These are phyloP conservation scores for Talaromyces sp. DNA, from an alignment of 2,329 filamentous ascomycete genomes.

Conservation along the genomic window DNA sequence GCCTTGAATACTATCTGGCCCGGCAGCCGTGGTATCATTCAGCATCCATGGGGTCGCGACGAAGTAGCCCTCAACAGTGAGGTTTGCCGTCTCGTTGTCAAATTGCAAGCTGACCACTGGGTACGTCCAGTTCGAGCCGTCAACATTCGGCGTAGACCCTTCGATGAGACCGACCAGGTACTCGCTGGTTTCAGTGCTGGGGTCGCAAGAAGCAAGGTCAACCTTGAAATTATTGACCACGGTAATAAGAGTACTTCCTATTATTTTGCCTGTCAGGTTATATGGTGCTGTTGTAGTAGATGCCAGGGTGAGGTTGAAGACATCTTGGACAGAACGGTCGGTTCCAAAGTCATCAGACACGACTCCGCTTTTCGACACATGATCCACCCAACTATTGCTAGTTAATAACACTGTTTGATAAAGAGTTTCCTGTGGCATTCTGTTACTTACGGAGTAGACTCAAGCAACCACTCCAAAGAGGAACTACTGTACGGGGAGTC, in stretches of 20 bases:
- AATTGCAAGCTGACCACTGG: background rate
- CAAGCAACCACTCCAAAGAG: no score
- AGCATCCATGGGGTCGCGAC: background rate
- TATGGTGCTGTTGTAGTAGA: background rate
- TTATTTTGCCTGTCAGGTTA: background rate
- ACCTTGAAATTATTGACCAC: background rate
- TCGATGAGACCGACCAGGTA: background rate
- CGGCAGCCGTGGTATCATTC: background rate
- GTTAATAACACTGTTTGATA: background rate
- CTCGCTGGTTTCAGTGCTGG: background rate
- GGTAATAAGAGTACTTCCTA: background rate
- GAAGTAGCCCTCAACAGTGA: background rate
- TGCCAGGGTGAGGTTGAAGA: background rate
- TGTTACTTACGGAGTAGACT: background rate
- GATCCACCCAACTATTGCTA: background rate
- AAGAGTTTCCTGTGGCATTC: background rate
- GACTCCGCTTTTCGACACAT: background rate
- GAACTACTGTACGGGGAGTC: background rate
- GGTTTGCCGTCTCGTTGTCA: background rate
- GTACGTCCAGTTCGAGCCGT: background rate
- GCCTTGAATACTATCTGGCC: background rate
- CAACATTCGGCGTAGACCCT: background rate
- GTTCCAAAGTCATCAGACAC: background rate
- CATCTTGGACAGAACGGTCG: no score
- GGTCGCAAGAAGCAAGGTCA: background rate